Conservation (phyloP, 2,329 filamentous ascomycete genomes). For the Fusarium nygamai region DNA sequence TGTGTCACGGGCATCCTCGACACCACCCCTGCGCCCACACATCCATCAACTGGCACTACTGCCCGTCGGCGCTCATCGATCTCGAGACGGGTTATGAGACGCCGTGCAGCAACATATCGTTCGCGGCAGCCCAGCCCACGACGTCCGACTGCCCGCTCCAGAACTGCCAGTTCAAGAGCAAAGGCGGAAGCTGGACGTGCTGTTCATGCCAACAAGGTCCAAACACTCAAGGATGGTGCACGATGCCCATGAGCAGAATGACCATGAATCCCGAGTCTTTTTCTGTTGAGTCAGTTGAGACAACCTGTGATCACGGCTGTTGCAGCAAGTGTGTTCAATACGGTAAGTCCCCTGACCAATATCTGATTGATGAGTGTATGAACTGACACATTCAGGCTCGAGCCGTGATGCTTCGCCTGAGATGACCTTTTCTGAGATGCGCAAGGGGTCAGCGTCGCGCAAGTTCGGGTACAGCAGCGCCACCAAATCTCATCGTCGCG, state of each 20-base stretch:
- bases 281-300: conserved; percentile 50
- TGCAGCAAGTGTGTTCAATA: conserved; percentile 59
- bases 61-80: conserved; percentile 58
- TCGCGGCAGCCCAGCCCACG: conserved; percentile 57
- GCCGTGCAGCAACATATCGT: conserved; percentile 60
- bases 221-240: conserved; percentile 65
- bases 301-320: conserved; percentile 63
- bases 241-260: conserved; percentile 48
- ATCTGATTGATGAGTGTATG: neutral
- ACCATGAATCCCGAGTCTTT: conserved; percentile 46
- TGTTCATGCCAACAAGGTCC: conserved; percentile 62
- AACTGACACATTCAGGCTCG: conserved; percentile 40
- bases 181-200: conserved; percentile 64
- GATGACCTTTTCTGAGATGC: conserved; percentile 50
- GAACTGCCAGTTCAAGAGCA: conserved; percentile 61
- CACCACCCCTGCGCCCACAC: conserved; percentile 63
- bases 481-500: conserved; percentile 45
- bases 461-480: conserved; percentile 49
- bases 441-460: conserved; percentile 50
- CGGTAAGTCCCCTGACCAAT: conserved; percentile 41
- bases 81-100: conserved; percentile 60
- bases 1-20: conserved; percentile 66
- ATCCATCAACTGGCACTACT: conserved; percentile 67
- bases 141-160: conserved; percentile 58
- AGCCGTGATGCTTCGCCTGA: conserved; percentile 49